Evolutionary conservation across 2,329 filamentous ascomycete genomes (phyloP), one percentile per base, ranked within the genome.

Genomic region (Raffaelea arxii): DNA sequence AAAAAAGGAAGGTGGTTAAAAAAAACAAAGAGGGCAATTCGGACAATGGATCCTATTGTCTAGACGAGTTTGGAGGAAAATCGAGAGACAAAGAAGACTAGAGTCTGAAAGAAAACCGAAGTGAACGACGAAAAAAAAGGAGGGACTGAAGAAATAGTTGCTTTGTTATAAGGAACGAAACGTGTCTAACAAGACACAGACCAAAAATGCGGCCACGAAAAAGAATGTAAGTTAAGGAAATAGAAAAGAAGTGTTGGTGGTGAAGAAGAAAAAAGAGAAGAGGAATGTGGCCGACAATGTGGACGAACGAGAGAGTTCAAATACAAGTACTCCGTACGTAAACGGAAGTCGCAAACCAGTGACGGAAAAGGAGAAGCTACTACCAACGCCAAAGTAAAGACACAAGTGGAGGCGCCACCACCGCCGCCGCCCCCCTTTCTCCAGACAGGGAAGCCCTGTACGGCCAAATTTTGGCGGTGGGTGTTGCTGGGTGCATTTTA

Each of bases 101-200:
- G 42, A 14, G 30, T 2, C n/a, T 27, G 24, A 43, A 46, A 35
- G 32, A n/a, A 40, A 27, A 14, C 10, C 23, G 35, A 36, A 30
- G 23, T 16, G n/a, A n/a, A n/a, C n/a, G n/a, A n/a, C n/a, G n/a
- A 45, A 42, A 38, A 32, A 23, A 44, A 41, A 39, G 41, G 30
- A 49, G 36, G n/a, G n/a, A n/a, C n/a, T 46, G 37, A 41, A 14
- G 35, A 25, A 46, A 32, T 16, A 35, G 22, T 6, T 36, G 6
- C 6, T 16, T 24, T 9, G 43, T 19, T 25, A 38, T 25, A 51
- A 44, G 48, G 48, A 49, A 38, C 51, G 52, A 18, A 47, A 48
- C 40, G 51, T 49, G 46, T 46, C 49, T 42, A 25, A 51, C 12
- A 18, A 49, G 51, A 51, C 46, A 47, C 47, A 22, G 51, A 46